Evolutionary conservation across 2,329 filamentous ascomycete species (phyloP), one percentile per base, ranked within the genome.

Genomic region (Xylariaceae sp.): DNA sequence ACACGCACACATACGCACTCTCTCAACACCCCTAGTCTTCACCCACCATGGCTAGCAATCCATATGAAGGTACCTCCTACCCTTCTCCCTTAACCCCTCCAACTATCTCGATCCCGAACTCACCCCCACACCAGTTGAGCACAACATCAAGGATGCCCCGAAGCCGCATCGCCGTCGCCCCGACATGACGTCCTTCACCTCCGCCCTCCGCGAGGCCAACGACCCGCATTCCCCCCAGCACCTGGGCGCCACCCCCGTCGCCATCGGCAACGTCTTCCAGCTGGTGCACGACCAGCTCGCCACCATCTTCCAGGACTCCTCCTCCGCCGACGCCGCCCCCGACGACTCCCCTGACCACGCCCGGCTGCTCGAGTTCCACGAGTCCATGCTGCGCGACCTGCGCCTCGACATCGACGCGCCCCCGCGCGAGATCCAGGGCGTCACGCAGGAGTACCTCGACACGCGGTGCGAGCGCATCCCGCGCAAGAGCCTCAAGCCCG

Each of bases 181-280:
- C 47, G 78, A 82, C 65, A 84, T 84, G 80, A 73, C 78, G 39
- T 76, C 73, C 47, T 83, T 83, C 66, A 73, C 66, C 53, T 71
- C 75, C 41, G 73, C 78, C 57, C 74, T 81, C 46, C 65, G 73
- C 60, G 71, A 74, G 48, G 66, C 83, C 56, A 62, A 66, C 48
- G 56, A 60, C 29, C 66, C 78, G 77, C 71, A 73, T 11, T 75
- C 76, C 62, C 73, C 78, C 77, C 71, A 73, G 11, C 76, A 76
- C 62, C 72, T 76, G 4, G 73, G 70, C n/a, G 73, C 80, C 31
- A 82, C 76, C 29, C 79, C 79, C 29, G 71, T 74, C 47, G 79
- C 81, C 60, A 64, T 75, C 16, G 71, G 74, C 19, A 74, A 72
- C 13, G 66, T 80, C 44, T 79, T 75, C 65, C 74, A 72, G 34